Evolutionary conservation across 2,329 filamentous ascomycete species (phyloP).

Genomic region (Fusarium brevicatenulatum): DNA sequence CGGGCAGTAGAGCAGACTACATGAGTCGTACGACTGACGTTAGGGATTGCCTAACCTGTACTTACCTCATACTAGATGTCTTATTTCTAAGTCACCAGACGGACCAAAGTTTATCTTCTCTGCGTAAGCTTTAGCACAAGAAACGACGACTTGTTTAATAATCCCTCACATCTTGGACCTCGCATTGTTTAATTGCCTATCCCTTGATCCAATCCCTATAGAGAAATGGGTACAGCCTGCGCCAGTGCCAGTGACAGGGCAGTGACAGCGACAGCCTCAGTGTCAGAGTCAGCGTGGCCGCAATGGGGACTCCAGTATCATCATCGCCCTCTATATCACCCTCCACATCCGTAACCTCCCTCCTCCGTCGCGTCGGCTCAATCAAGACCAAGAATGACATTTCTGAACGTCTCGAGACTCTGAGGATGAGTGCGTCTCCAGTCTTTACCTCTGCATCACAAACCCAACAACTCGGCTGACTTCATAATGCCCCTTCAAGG

Average conservation of each 20-base stretch:
- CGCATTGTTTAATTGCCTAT: not conserved
- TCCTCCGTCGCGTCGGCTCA: slow-evolving; percentile 26
- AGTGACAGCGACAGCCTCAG: not conserved
- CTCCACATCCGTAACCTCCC: slow-evolving; percentile 25
- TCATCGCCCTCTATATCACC: slow-evolving; percentile 14
- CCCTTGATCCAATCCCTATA: not conserved
- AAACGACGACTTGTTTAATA: not conserved
- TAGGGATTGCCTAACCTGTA: not conserved
- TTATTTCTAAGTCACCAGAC: not conserved
- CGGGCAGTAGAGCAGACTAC: not conserved
- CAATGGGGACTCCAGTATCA: slow-evolving; percentile 22
- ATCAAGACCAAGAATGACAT: slow-evolving; percentile 14
- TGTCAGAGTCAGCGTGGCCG: slow-evolving; percentile 3
- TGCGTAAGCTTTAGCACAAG: not conserved
- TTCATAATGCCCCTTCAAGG: slow-evolving; percentile 10
- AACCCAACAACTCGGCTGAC: slow-evolving; percentile 7
- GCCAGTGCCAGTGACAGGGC: not conserved
- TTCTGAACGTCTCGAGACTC: slow-evolving; percentile 19
- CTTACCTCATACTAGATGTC: not conserved
- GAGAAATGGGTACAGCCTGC: slow-evolving; percentile 2
- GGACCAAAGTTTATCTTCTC: not conserved
- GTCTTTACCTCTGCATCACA: not conserved
- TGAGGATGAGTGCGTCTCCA: slow-evolving; percentile 33
- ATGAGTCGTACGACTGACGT: not conserved
- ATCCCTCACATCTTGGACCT: slow-evolving; percentile 8